Conservation (phyloP, 75 land plant genomes). For the Pinus tabuliformis region DNA sequence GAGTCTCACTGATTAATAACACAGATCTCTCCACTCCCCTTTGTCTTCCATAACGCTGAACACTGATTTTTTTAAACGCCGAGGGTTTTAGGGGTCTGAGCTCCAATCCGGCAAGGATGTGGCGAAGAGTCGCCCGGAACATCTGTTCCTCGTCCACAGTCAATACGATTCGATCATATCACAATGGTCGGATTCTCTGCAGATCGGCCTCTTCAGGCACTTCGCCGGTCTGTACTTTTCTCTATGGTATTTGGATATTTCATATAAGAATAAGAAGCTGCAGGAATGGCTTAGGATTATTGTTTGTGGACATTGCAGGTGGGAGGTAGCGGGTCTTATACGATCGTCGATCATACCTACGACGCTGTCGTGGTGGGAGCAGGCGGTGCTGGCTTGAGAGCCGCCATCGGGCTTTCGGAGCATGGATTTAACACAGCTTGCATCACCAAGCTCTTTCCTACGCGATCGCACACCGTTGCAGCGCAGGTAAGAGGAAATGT, state of each 20-base stretch:
- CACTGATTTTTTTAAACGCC: neutral
- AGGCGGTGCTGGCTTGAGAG: slow-evolving; percentile 95
- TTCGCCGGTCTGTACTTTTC: neutral
- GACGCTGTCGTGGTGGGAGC: slow-evolving; percentile 98
- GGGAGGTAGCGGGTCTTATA: slow-evolving; percentile 37
- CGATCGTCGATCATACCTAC: slow-evolving; percentile 92
- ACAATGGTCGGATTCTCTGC: neutral
- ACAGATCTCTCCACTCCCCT: neutral
- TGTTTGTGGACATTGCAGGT: no score
- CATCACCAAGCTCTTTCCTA: slow-evolving; percentile 97
- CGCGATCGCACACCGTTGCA: slow-evolving; percentile 97
- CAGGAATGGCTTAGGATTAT: no score
- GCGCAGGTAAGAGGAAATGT: slow-evolving; percentile 71
- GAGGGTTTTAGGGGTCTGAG: neutral
- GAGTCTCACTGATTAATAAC: neutral
- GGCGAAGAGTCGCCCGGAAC: slow-evolving; percentile 3
- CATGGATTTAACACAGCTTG: slow-evolving; percentile 97
- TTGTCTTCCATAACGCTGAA: neutral
- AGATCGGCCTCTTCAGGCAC: slow-evolving; percentile 4
- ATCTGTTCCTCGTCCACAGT: neutral
- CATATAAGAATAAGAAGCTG: no score
- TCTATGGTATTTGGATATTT: no score
- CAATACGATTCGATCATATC: neutral
- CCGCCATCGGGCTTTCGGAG: slow-evolving; percentile 97
- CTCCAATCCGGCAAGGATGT: slow-evolving; percentile 2